Base-by-base conservation (phyloP, 202 grass and related monocot species). In the Eragrostis tef region DNA sequence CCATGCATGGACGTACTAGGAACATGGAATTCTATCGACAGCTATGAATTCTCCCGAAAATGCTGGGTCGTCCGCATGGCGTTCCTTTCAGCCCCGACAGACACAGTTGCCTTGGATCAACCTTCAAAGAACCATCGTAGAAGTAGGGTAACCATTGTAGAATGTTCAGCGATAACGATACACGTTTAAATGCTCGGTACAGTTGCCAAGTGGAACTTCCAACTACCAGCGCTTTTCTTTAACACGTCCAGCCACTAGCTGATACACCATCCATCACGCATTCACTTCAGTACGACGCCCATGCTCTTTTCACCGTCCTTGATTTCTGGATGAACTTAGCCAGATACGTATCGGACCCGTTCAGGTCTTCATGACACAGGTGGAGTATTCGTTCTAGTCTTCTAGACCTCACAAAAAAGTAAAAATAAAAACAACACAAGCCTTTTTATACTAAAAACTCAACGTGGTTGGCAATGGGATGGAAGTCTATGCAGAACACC, bases 1-100 rank as follows among this genome's bases (percentile, higher is more conserved):
- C 78, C 87, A 86, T 89, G 87, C 87, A 86, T 9, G 79, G 79
- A 78, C 72, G 83, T 86, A 20, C 78, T 79, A 82, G 62, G 63
- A 78, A 19, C 64, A 12, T 57, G 59, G 61, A 11, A 34, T 29
- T 74, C 50, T 24, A 26, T 47, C 52, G 22, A n/a, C 74, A 16
- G 43, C 1, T 1, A 17, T 17, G 13, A 75, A 14, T 57, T 58
- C 0, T 59, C 13, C 7, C 2, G 0, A 6, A 59, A 59, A 45
- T 6, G 7, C 10, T 39, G 74, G 22, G 19, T 48, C 13, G 36
- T 11, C 7, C 2, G 13, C 67, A 71, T 15, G 70, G 36, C 12
- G 9, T 53, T 53, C 52, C 17, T 77, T 59, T 60, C 63, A 3
- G 24, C 21, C 25, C 3, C 21, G 61, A 57, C 21, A 67, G 60